Percentiles rank a stretch among this genome's conserved stretches.
phyloP scores from a whole-genome alignment of 371 early-diverging fungal genomes.

The Mucor plumbeus region DNA sequence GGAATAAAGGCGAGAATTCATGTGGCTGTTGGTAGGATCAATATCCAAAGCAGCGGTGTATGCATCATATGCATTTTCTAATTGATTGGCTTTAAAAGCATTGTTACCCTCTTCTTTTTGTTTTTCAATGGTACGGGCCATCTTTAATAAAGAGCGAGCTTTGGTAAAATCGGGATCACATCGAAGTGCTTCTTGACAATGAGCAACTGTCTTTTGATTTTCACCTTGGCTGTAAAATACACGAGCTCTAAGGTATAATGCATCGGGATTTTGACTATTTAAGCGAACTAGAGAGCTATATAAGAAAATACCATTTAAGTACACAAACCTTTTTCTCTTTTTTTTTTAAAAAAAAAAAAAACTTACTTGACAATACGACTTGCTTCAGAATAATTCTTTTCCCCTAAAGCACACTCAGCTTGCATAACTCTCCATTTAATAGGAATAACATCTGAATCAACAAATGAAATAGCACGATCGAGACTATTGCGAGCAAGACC shows the following conservation, averaged over 20 bases:
- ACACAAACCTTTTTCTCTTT: background rate
- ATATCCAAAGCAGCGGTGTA: slow-evolving; percentile 76
- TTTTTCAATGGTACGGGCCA: slow-evolving; percentile 64
- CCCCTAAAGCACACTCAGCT: slow-evolving; percentile 74
- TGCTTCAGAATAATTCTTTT: slow-evolving; percentile 73
- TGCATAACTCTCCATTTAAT: slow-evolving; percentile 74
- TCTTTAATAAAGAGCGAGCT: slow-evolving; percentile 70
- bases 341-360: background rate
- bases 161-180: slow-evolving; percentile 81
- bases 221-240: slow-evolving; percentile 79
- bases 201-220: slow-evolving; percentile 61
- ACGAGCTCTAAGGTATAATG: slow-evolving; percentile 72
- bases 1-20: slow-evolving; percentile 74
- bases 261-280: slow-evolving; percentile 78
- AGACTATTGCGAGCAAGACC: slow-evolving; percentile 66
- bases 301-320: background rate
- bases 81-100: slow-evolving; percentile 67
- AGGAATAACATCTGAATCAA: slow-evolving; percentile 62
- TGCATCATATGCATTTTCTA: slow-evolving; percentile 70
- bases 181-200: slow-evolving; percentile 73
- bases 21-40: slow-evolving; percentile 70
- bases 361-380: slow-evolving; percentile 61
- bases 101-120: slow-evolving; percentile 79
- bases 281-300: slow-evolving; percentile 58
- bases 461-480: slow-evolving; percentile 65